Evolutionary conservation across 169 alveolate species (phyloP), one percentile per base, ranked within the genome.

Genomic region (Plasmodium yoelii): DNA sequence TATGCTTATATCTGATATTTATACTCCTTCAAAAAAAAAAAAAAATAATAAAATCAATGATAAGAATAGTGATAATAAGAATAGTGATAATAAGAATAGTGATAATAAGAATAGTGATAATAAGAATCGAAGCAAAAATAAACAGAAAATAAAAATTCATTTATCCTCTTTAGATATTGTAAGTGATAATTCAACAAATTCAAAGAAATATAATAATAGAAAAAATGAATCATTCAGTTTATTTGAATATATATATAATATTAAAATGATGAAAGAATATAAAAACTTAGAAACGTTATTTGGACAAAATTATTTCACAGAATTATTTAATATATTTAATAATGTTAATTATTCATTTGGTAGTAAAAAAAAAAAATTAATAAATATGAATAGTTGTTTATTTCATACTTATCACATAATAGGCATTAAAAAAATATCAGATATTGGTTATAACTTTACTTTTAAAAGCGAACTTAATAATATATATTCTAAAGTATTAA

Each of bases 361-460:
- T 24, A 49, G 65, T 53, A 67, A 57, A 65, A 68, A 55, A 13
- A 82, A 82, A 82, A 82, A 82, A 67, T 55, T 82, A 82, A 59
- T 82, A 53, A 82, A 82, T 67, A 82, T 82, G 71, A 82, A 51
- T 59, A 63, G 68, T 60, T 82, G 90, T 7, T 68, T 82, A 19
- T 82, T 44, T 59, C 90, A 82, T 28, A 82, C 90, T 10, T 82
- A 82, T 71, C 80, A 82, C 56, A 53, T 82, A 67, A 82, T 82
- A 67, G 90, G 90, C 13, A 82, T 82, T 28, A 82, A 65, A 67
- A 82, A 67, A 82, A 13, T 82, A 67, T 42, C 73, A 15, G 42
- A 49, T 26, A 67, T 22, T 19, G 90, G 90, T 18, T 82, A 65
- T 82, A 82, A 26, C 18, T 82, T 82, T 60, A 51, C 68, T 26